Conservation (phyloP, 1,284 basidiomycete genomes). For the Calocybe gambosa region DNA sequence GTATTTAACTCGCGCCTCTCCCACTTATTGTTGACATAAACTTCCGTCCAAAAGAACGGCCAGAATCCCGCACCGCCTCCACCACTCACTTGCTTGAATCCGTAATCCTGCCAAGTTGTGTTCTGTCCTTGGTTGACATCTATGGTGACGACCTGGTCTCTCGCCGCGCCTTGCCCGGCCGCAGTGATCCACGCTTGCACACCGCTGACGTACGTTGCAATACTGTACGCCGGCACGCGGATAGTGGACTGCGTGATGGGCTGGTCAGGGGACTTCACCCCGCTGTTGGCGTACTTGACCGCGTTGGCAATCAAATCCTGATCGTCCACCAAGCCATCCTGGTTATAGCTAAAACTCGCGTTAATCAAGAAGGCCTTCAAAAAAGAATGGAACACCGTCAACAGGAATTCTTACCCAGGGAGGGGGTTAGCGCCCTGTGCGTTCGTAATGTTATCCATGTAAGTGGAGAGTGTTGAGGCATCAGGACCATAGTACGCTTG, state of each 20-base stretch:
- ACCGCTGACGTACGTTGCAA: not conserved
- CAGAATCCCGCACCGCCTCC: constrained; percentile 3
- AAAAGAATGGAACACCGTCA: not conserved
- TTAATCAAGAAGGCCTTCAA: not conserved
- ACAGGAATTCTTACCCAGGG: not conserved
- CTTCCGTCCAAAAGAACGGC: constrained; percentile 2
- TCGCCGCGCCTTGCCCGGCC: not conserved
- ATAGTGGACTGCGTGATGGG: not conserved
- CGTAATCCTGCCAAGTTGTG: constrained; percentile 2
- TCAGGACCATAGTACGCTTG: constrained; percentile 3
- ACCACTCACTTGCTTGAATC: not conserved
- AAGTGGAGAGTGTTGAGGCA: not conserved
- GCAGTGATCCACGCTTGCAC: constrained; percentile 2
- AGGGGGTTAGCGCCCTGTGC: not conserved
- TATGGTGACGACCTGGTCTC: constrained; percentile 2
- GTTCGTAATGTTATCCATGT: not conserved
- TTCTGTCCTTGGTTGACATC: constrained; percentile 2
- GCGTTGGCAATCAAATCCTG: not conserved
- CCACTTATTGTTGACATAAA: not conserved
- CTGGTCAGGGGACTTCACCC: not conserved
- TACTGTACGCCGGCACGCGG: not conserved
- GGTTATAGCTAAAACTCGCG: constrained; percentile 3
- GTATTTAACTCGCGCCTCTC: constrained; percentile 1
- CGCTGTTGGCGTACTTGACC: constrained; percentile 1
- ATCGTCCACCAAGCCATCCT: constrained; percentile 2